Base-by-base conservation (phyloP, 306 rosid species). In the Arachis hypogaea region DNA sequence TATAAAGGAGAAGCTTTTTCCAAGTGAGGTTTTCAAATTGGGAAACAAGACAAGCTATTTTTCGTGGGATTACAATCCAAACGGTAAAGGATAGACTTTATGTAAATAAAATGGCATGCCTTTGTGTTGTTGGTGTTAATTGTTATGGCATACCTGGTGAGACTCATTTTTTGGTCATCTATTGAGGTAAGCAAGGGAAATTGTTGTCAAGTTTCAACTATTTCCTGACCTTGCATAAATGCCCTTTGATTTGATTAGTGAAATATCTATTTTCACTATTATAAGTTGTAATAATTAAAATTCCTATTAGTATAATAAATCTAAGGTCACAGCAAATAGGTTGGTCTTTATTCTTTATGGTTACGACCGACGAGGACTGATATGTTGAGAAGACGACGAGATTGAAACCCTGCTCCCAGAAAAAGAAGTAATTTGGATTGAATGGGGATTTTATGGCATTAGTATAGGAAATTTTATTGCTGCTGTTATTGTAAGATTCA, bases 81-180 rank as follows among this genome's bases (percentile, higher is more conserved):
- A 40, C 64, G 12, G 7, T 54, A 51, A 51, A 50, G 52, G 36
- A 59, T 38, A 36, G 40, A 47, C 44, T 8, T 60, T n/a, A n/a
- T n/a, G 54, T 22, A 51, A 77, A 62, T 52, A 61, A 67, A 51
- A 49, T 59, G n/a, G 59, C 45, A 11, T 14, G 3, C 68, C 55
- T 42, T 63, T 22, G 28, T 22, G 28, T 22, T 22, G 28, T 22
- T 22, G 28, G 28, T 22, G 28, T 22, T 22, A 22, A 22, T 22
- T 22, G 28, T 22, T 22, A 22, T 22, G 28, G 28, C 28, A 22
- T 41, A 41, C 38, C 46, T 60, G 47, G 73, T 66, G 36, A 30
- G 70, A 55, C 68, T 70, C 18, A 33, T 49, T 52, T 45, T 7
- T 33, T 67, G 66, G 66, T 36, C 56, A 9, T 6, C 16, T 66